Evolutionary conservation across 441 rosid genomes (phyloP), one percentile per base, ranked within the genome.

Genomic region (Manihot esculenta): DNA sequence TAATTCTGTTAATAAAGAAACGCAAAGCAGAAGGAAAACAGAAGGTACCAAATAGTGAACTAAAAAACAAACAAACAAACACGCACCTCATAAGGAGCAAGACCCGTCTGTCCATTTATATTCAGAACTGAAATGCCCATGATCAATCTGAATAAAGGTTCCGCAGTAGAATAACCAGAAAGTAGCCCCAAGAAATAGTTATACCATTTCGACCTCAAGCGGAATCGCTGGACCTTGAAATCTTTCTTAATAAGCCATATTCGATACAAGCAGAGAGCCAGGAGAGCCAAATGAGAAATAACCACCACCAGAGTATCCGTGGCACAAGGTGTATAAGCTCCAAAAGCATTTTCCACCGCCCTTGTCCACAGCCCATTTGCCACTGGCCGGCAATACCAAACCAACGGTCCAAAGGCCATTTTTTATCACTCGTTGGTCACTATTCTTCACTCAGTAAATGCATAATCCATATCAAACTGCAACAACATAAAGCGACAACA

Each of bases 321-420:
- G 49, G 91, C 94, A 76, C 99, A 93, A 49, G 99, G 99, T 61
- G 97, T 93, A 84, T 89, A 93, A 24, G 86, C 88, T 58, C 99
- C 99, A 75, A 96, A 91, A 30, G 97, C 97, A 79, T 88, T 90
- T 73, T 86, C 86, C 66, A 84, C 97, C 14, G 81, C 80, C 70
- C 79, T 89, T 11, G 93, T 72, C 99, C 99, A 96, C 66, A 81
- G 65, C 68, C 97, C 98, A 85, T 82, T 75, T 3, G 79, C 65
- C 83, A 84, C 94, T 5, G 97, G 99, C 73, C 72, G 84, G 65
- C 99, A 96, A 70, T 85, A 93, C 98, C 98, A 96, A 53, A 75
- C 89, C 81, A 93, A 78, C 24, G 85, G 90, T 74, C 80, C 64
- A 74, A 89, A 89, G 12, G 86, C 88, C 98, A 93, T 92, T 68